Evolutionary conservation across 768 basidiomycete genomes (phyloP), one percentile per base, ranked within the genome.

Genomic region (Termitomyces sp.): DNA sequence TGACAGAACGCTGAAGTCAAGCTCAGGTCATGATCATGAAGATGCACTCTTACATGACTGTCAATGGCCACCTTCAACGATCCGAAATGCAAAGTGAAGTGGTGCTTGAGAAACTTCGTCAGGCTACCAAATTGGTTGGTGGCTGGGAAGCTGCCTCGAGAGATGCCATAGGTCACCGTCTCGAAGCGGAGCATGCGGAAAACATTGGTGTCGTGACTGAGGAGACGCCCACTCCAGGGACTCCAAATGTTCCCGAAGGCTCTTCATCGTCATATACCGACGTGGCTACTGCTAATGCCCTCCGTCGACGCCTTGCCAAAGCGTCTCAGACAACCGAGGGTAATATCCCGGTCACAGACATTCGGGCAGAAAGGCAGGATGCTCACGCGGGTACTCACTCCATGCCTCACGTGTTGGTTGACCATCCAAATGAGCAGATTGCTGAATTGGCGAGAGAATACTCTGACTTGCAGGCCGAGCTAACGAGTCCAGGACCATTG

Each of bases 21-120:
- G 8, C 3, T 41, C 28, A 87, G 83, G 83, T 87, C 58, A 87
- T 94, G 86, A 82, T 94, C 64, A 94, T 94, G 92, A 92, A 97
- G 73, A 88, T 96, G 79, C 95, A 99, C 70, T 97, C 94, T 5
- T 99, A 98, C 72, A 83, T 90, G 70, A 81, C 87, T 22, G 82
- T 88, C 44, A 98, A 98, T 66, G 93, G 96, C 5, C 85, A 91
- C 63, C 83, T 97, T 22, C 82, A 88, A 58, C 69, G 72, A 8
- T 73, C 81, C 13, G 67, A 75, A 18, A 70, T 77, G 35, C 79
- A 85, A 54, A 77, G 82, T 0, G 67, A 80, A 43, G 61, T 62
- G 16, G 63, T 79, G 14, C 69, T 84, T 5, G 60, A 69, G 3
- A 68, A 77, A 30, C 77, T 89, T 20, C 78, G 78, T 32, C 66